A percentile compares a stretch with the other conserved stretches of the same genome.
Conservation (phyloP, 441 rosid genomes). For the Erysimum pusillum region DNA sequence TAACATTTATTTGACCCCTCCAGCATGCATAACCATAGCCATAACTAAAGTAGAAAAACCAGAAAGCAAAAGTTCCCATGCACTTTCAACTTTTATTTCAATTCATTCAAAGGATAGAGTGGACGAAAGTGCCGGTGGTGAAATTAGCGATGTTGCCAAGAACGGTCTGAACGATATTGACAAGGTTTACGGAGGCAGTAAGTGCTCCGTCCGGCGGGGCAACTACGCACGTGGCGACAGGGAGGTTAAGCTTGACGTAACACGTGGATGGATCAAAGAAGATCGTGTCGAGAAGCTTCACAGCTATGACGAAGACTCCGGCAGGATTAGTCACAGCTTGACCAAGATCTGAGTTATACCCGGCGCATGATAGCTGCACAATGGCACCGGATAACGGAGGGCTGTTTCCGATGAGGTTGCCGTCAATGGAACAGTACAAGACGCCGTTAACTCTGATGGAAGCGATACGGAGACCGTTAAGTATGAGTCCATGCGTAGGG, state of each 20-base stretch:
- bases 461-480: constrained; percentile 32
- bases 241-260: constrained; percentile 12
- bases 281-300: constrained; percentile 14
- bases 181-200: constrained; percentile 28
- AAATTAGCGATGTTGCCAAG: constrained; percentile 30
- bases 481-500: constrained; percentile 38
- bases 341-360: neutral
- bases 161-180: constrained; percentile 22
- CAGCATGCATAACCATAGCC: neutral
- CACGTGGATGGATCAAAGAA: constrained; percentile 17
- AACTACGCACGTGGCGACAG: neutral
- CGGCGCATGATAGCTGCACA: constrained; percentile 32
- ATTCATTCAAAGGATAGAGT: constrained; percentile 24
- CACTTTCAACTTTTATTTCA: constrained; percentile 13
- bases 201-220: constrained; percentile 17
- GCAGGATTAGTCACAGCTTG: constrained; percentile 15
- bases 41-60: neutral
- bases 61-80: neutral
- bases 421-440: constrained; percentile 29
- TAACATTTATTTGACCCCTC: neutral
- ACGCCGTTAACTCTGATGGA: constrained; percentile 31
- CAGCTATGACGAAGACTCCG: neutral
- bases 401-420: constrained; percentile 29
- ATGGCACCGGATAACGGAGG: constrained; percentile 34
- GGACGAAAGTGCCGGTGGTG: constrained; percentile 21